A percentile compares a stretch with the other conserved stretches of the same genome.
These are phyloP conservation scores for Strombidium stylifer DNA, from an alignment of 73 alveolate species.

Conservation along the genomic window DNA sequence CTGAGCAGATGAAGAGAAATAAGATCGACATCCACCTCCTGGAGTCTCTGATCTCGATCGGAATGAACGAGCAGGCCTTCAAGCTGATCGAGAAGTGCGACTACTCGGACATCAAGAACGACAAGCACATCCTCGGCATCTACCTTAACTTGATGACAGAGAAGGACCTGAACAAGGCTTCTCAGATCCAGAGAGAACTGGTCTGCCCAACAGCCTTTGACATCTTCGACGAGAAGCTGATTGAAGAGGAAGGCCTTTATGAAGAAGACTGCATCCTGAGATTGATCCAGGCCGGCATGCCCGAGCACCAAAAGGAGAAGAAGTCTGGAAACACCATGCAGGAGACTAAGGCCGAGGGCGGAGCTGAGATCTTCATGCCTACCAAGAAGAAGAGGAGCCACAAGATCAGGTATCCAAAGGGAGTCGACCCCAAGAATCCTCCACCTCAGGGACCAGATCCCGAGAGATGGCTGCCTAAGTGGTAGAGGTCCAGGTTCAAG, in stretches of 20 bases:
- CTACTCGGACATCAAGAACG: too few species aligned
- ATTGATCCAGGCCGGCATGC: conserved; percentile 37
- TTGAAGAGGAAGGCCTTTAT: background rate
- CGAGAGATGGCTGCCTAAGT: conserved; percentile 88
- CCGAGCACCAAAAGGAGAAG: conserved; percentile 31
- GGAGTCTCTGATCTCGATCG: too few species aligned
- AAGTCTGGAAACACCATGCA: conserved; percentile 18
- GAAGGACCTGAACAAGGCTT: too few species aligned
- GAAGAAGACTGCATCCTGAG: conserved; percentile 8
- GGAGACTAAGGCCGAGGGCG: conserved; percentile 40
- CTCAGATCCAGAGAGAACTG: too few species aligned
- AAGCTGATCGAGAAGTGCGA: too few species aligned
- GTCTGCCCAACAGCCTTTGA: too few species aligned
- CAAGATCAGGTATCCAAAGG: conserved; percentile 79
- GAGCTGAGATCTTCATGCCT: conserved; percentile 41
- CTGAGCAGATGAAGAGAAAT: too few species aligned
- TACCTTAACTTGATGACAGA: too few species aligned
- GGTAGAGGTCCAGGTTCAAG: conserved; percentile 66
- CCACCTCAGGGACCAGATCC: conserved; percentile 92
- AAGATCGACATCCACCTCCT: too few species aligned
- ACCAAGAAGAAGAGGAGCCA: conserved; percentile 64
- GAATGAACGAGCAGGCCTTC: too few species aligned
- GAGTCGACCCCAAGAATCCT: conserved; percentile 85
- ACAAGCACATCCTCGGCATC: too few species aligned
- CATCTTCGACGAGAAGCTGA: too few species aligned